Percentiles rank a stretch among this genome's conserved stretches.
Conservation (phyloP, 2,329 filamentous ascomycete species). For the Nothopassalora personata region DNA sequence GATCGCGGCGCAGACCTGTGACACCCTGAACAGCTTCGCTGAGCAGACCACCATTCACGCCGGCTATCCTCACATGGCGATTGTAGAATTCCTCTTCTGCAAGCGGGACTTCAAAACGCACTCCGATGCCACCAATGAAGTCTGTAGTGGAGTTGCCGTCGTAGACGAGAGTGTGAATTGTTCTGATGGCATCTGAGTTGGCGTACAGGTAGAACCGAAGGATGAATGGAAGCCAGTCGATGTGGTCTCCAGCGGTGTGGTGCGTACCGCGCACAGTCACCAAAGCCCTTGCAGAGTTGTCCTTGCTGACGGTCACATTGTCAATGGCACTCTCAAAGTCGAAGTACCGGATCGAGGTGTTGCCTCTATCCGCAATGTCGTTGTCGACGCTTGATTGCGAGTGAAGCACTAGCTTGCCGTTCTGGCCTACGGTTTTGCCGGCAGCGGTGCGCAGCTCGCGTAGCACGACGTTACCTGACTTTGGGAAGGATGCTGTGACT, state of each 20-base stretch:
- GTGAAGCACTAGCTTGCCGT: slow-evolving; percentile 46
- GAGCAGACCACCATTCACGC: slow-evolving; percentile 51
- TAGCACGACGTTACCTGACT: slow-evolving; percentile 29
- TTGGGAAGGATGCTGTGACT: slow-evolving; percentile 32
- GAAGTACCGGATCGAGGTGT: slow-evolving; percentile 37
- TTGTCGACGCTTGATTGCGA: slow-evolving; percentile 47
- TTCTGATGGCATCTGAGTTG: slow-evolving; percentile 50
- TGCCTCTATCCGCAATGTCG: slow-evolving; percentile 35
- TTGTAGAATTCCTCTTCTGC: slow-evolving; percentile 51
- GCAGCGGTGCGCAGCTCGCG: slow-evolving; percentile 26
- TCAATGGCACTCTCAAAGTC: slow-evolving; percentile 49
- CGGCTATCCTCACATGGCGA: slow-evolving; percentile 54
- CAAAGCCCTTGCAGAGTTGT: slow-evolving; percentile 33
- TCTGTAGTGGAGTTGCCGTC: slow-evolving; percentile 47
- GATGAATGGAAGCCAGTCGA: slow-evolving; percentile 51
- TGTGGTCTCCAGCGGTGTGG: slow-evolving; percentile 32
- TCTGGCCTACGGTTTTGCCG: slow-evolving; percentile 40
- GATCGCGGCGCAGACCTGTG: slow-evolving; percentile 54
- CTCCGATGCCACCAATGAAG: slow-evolving; percentile 51
- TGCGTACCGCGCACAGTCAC: slow-evolving; percentile 44
- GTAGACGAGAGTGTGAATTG: slow-evolving; percentile 54
- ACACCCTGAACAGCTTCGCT: slow-evolving; percentile 56
- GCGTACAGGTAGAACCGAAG: slow-evolving; percentile 57
- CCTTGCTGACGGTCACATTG: slow-evolving; percentile 46
- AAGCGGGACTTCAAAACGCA: slow-evolving; percentile 53